phyloP scores from a whole-genome alignment of 2,329 filamentous ascomycete species.

The Verticillium zaregamsianum region DNA sequence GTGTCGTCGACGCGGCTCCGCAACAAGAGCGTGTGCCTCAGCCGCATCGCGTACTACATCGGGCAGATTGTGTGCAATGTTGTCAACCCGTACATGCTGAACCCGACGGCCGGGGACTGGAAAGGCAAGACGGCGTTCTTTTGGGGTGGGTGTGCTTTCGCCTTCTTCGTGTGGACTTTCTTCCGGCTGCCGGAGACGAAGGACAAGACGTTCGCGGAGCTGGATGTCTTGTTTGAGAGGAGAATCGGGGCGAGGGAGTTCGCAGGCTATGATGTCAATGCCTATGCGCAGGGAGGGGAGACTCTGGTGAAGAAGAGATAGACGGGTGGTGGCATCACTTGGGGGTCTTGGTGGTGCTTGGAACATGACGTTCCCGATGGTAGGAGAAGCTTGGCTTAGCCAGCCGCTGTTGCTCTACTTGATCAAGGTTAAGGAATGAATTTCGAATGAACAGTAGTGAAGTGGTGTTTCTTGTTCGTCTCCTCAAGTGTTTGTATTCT shows the following conservation, averaged over 20 bases:
- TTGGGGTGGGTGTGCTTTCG: slow-evolving; percentile 12
- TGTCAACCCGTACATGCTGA: slow-evolving; percentile 27
- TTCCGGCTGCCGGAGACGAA: slow-evolving; percentile 21
- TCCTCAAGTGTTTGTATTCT: too few species aligned
- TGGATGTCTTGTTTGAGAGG: slow-evolving; percentile 20
- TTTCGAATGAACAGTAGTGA: too few species aligned
- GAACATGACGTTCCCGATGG: too few species aligned
- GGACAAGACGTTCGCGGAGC: slow-evolving; percentile 20
- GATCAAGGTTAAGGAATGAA: too few species aligned
- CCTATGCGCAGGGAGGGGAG: slow-evolving; percentile 5
- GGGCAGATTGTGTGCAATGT: slow-evolving; percentile 29
- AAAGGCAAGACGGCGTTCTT: slow-evolving; percentile 30
- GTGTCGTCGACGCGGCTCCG: slow-evolving; percentile 35
- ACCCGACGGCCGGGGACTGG: slow-evolving; percentile 24
- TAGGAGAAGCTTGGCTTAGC: too few species aligned
- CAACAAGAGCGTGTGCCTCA: slow-evolving; percentile 35
- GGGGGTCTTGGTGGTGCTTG: not conserved
- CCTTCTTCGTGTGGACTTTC: slow-evolving; percentile 17
- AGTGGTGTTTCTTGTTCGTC: too few species aligned
- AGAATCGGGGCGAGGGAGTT: slow-evolving; percentile 5
- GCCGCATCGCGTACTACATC: slow-evolving; percentile 32
- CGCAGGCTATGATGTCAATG: slow-evolving; percentile 4
- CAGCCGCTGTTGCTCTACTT: too few species aligned
- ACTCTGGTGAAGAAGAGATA: not conserved
- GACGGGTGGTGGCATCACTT: not conserved